Evolutionary conservation across 495 filamentous ascomycete species (phyloP).

Genomic region (Chaetomium cochliodes): DNA sequence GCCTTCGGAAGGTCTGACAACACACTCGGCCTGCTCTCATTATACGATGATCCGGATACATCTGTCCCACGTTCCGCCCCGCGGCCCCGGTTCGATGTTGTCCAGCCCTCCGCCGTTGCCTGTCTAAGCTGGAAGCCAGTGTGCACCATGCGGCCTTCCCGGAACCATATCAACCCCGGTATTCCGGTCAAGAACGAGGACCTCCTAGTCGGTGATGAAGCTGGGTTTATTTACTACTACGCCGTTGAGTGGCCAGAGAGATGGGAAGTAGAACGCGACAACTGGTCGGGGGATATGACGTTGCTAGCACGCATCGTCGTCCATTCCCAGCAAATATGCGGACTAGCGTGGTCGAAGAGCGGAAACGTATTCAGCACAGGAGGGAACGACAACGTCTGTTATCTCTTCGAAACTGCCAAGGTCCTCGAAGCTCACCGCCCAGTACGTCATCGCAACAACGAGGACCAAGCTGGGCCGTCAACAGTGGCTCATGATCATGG

Average conservation of each 20-base stretch:
- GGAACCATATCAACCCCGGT: conserved; percentile 36
- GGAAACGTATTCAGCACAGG: conserved; percentile 79
- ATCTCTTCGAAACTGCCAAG: conserved; percentile 69
- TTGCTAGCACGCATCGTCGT: conserved; percentile 72
- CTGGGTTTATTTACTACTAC: conserved; percentile 85
- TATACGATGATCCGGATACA: conserved; percentile 41
- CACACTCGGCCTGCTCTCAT: conserved; percentile 52
- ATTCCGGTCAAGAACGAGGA: conserved; percentile 64
- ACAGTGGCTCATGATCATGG: background rate
- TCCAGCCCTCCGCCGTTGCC: conserved; percentile 67
- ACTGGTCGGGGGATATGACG: conserved; percentile 75
- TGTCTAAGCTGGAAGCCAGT: conserved; percentile 70
- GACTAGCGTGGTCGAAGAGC: conserved; percentile 80
- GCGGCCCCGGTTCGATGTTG: conserved; percentile 66
- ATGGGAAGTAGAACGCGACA: conserved; percentile 53
- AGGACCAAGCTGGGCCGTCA: conserved; percentile 4
- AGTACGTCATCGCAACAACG: background rate
- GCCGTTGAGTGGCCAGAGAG: conserved; percentile 77
- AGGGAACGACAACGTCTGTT: conserved; percentile 88
- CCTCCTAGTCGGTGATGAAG: conserved; percentile 82
- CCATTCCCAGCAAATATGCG: conserved; percentile 90
- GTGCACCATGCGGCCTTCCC: conserved; percentile 43
- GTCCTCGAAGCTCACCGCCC: conserved; percentile 46
- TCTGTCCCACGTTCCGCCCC: conserved; percentile 11
- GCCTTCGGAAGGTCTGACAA: conserved; percentile 79